These are phyloP conservation scores for Mortierella sp. DNA, from an alignment of 371 early-diverging fungal species.

Conservation along the genomic window DNA sequence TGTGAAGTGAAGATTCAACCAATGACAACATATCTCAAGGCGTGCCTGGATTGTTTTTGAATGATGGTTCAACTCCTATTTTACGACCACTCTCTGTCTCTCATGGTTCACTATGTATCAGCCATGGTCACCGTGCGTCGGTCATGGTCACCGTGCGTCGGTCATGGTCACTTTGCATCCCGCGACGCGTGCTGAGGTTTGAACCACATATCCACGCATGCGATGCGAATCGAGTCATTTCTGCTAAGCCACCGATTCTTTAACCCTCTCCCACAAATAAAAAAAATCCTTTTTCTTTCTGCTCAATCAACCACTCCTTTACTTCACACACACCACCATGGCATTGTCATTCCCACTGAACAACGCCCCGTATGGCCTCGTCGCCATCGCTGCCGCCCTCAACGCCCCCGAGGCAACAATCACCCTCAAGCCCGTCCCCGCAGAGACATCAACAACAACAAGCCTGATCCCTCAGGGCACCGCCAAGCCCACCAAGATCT, in stretches of 20 bases:
- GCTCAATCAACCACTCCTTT: not conserved
- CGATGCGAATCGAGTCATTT: slow-evolving; percentile 7
- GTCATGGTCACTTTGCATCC: not conserved
- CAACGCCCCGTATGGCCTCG: slow-evolving; percentile 60
- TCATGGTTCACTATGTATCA: not conserved
- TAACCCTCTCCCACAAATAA: not conserved
- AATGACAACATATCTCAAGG: no score
- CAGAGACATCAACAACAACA: slow-evolving; percentile 37
- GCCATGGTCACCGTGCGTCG: not conserved
- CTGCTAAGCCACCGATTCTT: slow-evolving; percentile 8
- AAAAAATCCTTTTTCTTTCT: not conserved
- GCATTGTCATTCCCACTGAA: slow-evolving; percentile 59
- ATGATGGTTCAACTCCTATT: no score
- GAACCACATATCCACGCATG: not conserved
- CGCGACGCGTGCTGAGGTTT: no score
- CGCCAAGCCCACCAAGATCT: slow-evolving; percentile 36
- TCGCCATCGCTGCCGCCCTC: slow-evolving; percentile 58
- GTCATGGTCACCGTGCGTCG: not conserved
- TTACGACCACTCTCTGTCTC: no score
- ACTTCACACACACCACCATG: slow-evolving; percentile 18
- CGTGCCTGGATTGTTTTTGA: no score
- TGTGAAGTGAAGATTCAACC: no score
- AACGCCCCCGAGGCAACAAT: slow-evolving; percentile 32
- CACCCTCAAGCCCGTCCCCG: slow-evolving; percentile 41
- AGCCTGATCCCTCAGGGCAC: slow-evolving; percentile 31